Conservation (phyloP, 257 asterid genomes). For the Coffea canephora region DNA sequence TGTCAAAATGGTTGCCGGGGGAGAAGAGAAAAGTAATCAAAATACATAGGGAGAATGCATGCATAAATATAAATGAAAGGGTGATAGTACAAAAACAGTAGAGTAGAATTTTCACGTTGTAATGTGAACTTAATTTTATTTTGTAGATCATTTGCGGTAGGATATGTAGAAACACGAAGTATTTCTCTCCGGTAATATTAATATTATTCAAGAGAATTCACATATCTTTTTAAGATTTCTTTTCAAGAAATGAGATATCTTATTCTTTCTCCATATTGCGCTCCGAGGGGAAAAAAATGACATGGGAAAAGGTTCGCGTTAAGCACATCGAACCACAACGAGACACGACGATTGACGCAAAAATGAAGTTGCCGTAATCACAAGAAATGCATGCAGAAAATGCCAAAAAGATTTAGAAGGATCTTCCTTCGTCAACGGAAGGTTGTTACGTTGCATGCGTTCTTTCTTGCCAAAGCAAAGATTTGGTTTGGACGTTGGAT, state of each 20-base stretch:
- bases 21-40: no score
- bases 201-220: no score
- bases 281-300: not conserved
- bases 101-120: no score
- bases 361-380: not conserved
- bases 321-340: not conserved
- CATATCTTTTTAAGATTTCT: no score
- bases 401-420: not conserved
- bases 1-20: no score
- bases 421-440: not conserved
- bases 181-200: no score
- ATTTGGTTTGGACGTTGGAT: not conserved
- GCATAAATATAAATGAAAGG: not conserved
- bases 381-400: not conserved
- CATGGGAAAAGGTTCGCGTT: not conserved
- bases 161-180: not conserved
- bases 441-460: not conserved
- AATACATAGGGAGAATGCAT: no score
- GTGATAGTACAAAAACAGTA: no score
- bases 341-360: not conserved
- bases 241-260: no score
- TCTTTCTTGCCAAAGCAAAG: not conserved
- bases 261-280: not conserved
- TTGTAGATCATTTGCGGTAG: not conserved
- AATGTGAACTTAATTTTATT: not conserved